These are phyloP conservation scores for Jamesozyma piceae DNA, from an alignment of 805 yeast species.

Conservation along the genomic window DNA sequence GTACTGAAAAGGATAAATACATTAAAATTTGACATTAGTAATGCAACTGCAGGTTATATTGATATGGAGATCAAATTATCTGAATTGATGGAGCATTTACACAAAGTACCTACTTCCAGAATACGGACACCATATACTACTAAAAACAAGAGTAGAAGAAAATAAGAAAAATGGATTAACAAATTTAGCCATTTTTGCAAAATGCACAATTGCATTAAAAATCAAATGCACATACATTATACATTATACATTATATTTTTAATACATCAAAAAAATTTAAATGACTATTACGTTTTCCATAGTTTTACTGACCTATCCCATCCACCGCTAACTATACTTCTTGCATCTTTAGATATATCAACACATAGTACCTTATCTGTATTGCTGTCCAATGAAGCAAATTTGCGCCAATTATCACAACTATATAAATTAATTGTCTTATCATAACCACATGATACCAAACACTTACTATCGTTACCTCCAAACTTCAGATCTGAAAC, in stretches of 20 bases:
- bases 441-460: slow-evolving; percentile 66
- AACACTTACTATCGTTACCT: slow-evolving; percentile 35
- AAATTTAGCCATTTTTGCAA: background rate
- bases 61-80: slow-evolving; percentile 12
- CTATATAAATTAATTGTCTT: slow-evolving; percentile 53
- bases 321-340: slow-evolving; percentile 51
- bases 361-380: slow-evolving; percentile 66
- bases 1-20: slow-evolving; percentile 8
- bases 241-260: background rate
- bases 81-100: slow-evolving; percentile 13
- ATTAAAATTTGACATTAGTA: slow-evolving; percentile 9
- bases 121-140: slow-evolving; percentile 13
- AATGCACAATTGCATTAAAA: background rate
- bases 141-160: slow-evolving; percentile 6
- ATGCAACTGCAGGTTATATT: slow-evolving; percentile 8
- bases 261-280: background rate
- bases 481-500: slow-evolving; percentile 58
- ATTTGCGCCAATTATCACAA: slow-evolving; percentile 58
- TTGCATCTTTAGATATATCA: slow-evolving; percentile 41
- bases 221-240: background rate
- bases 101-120: slow-evolving; percentile 20
- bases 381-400: slow-evolving; percentile 45
- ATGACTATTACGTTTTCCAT: slow-evolving; percentile 33
- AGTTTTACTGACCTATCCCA: slow-evolving; percentile 78
- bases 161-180: background rate